Evolutionary conservation across 176 grass and related monocot genomes (phyloP), one percentile per base, ranked within the genome.

Genomic region (Coix lacrymajobi): DNA sequence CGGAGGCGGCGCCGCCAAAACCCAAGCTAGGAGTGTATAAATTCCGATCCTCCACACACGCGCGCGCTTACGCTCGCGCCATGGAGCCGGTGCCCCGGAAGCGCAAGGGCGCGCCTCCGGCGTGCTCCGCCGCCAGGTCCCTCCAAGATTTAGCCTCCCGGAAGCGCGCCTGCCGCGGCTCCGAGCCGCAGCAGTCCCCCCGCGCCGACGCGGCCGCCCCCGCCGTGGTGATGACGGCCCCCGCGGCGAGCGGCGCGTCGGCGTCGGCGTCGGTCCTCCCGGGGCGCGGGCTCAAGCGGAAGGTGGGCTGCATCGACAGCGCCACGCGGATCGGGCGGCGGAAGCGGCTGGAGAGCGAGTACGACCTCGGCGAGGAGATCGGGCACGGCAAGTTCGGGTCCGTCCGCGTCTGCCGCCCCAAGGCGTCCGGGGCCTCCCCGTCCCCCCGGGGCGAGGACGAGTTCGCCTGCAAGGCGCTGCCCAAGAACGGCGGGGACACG

Each of bases 321-420:
- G 81, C 72, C 37, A 91, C 86, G 34, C 86, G 79, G 89, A 78
- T 94, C 40, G 84, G 92, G 48, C 86, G 92, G 8, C 86, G 86
- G 54, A 89, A 68, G 89, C 88, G 88, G 37, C 76, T 94, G 24
- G 89, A 91, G 24, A 60, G 72, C 25, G 84, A 89, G 86, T 94
- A 91, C 79, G 81, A 78, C 9, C 68, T 94, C 39, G 89, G 92
- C 36, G 41, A 57, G 5, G 80, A 91, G 80, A 83, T 94, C 34
- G 92, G 92, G 46, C 63, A 77, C 6, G 92, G 92, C 13, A 91
- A 86, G 86, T 94, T 91, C 76, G 92, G 92, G 31, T 91, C 84
- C 45, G 92, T 94, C 61, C 58, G 77, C 56, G 6, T 91, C 36
- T 94, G 92, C 89, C 81, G 79, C 79, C 86, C 80, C 76, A 89